These are phyloP conservation scores for Oxytropis ochrocephala DNA, from an alignment of 306 rosid genomes.

Conservation along the genomic window DNA sequence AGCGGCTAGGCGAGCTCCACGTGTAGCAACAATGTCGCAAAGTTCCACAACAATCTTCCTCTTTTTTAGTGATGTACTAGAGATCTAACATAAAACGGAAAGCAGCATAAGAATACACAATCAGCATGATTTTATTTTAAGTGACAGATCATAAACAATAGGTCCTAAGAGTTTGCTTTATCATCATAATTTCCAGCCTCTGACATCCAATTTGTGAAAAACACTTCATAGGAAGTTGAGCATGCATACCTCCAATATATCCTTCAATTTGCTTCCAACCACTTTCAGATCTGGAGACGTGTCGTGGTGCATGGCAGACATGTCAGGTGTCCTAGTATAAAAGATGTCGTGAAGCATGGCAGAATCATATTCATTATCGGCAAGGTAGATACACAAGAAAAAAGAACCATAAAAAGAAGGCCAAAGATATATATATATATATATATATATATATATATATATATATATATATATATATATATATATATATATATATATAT, in stretches of 20 bases:
- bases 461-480: constrained; percentile 11
- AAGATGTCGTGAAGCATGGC: too few relatives aligned
- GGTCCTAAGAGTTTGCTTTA: neutral
- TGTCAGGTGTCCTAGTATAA: constrained; percentile 77
- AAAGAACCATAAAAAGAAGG: neutral
- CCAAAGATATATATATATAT: neutral
- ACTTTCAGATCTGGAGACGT: constrained; percentile 67
- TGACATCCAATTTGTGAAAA: neutral
- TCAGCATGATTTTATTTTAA: neutral
- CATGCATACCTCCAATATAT: constrained; percentile 64
- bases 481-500: constrained; percentile 11
- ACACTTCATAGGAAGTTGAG: neutral
- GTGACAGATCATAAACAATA: neutral
- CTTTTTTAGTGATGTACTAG: constrained; percentile 66
- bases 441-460: constrained; percentile 11
- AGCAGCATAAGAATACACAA: constrained; percentile 14
- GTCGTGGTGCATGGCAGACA: constrained; percentile 92
- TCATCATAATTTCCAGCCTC: neutral
- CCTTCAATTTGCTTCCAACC: constrained; percentile 68
- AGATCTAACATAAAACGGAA: constrained; percentile 44
- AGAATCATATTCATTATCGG: neutral
- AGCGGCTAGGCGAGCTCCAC: constrained; percentile 88
- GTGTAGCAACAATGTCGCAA: constrained; percentile 73
- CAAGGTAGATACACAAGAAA: neutral
- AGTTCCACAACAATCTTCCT: constrained; percentile 57